These are phyloP conservation scores for Globisporangium abappressorium DNA, from an alignment of 352 stramenopile species.

Conservation along the genomic window DNA sequence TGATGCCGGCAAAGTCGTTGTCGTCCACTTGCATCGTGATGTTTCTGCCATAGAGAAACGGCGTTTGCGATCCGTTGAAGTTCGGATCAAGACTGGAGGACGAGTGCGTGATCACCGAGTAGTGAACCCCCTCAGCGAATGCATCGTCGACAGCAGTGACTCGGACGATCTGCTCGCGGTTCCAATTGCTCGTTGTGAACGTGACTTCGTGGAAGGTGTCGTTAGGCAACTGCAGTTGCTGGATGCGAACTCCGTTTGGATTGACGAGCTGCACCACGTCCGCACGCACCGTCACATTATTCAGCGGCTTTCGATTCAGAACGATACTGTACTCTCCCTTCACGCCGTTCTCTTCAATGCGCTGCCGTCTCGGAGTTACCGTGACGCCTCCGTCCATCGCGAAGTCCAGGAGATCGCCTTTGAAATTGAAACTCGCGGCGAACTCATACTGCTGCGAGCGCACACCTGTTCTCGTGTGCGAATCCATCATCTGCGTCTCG, in stretches of 20 bases:
- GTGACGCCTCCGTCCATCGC: constrained; percentile 70
- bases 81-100: constrained; percentile 45
- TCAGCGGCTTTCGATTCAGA: constrained; percentile 59
- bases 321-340: constrained; percentile 64
- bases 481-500: constrained; percentile 55
- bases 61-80: constrained; percentile 47
- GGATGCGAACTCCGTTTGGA: constrained; percentile 22
- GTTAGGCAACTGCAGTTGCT: constrained; percentile 38
- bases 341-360: constrained; percentile 44
- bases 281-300: constrained; percentile 41
- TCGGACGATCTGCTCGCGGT: constrained; percentile 57
- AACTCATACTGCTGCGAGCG: constrained; percentile 45
- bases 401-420: constrained; percentile 64
- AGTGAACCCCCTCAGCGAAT: constrained; percentile 61
- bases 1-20: constrained; percentile 54
- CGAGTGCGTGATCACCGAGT: constrained; percentile 47
- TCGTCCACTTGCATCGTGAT: constrained; percentile 69
- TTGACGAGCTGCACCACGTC: constrained; percentile 37
- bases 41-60: constrained; percentile 59
- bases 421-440: constrained; percentile 44
- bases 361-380: constrained; percentile 39
- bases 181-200: constrained; percentile 66
- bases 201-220: constrained; percentile 22
- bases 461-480: constrained; percentile 23
- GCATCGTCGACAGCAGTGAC: constrained; percentile 55